Evolutionary conservation across 306 rosid genomes (phyloP).

Genomic region (Lithocarpus polystachyus): DNA sequence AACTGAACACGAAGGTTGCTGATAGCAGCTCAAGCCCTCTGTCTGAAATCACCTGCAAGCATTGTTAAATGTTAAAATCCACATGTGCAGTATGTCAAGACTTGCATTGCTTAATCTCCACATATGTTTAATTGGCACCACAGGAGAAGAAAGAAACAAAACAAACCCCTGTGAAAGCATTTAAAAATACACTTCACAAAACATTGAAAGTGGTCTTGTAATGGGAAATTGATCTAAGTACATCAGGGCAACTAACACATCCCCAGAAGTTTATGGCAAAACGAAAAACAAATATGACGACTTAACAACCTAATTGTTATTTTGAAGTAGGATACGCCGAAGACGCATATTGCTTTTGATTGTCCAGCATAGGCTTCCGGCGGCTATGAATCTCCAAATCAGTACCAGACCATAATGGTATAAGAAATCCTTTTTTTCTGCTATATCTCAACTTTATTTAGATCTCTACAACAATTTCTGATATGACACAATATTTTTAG

Average conservation of each 20-base stretch:
- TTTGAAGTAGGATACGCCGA: too few relatives aligned
- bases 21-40: constrained; percentile 87
- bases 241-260: background rate
- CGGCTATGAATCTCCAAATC: background rate
- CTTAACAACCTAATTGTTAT: too few relatives aligned
- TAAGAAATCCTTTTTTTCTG: background rate
- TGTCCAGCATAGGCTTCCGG: background rate
- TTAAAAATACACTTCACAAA: background rate
- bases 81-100: background rate
- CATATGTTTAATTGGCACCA: background rate
- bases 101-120: constrained; percentile 15
- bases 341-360: background rate
- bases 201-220: background rate
- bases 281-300: too few relatives aligned
- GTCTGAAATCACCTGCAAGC: constrained; percentile 58
- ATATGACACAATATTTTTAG: background rate
- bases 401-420: background rate
- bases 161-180: background rate
- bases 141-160: background rate
- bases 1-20: constrained; percentile 71
- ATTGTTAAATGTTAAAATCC: background rate
- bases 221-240: background rate
- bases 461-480: background rate
- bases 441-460: background rate
- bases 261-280: background rate